These are phyloP conservation scores for Globisporangium heterothallicum DNA, from an alignment of 352 stramenopile genomes.

Conservation along the genomic window DNA sequence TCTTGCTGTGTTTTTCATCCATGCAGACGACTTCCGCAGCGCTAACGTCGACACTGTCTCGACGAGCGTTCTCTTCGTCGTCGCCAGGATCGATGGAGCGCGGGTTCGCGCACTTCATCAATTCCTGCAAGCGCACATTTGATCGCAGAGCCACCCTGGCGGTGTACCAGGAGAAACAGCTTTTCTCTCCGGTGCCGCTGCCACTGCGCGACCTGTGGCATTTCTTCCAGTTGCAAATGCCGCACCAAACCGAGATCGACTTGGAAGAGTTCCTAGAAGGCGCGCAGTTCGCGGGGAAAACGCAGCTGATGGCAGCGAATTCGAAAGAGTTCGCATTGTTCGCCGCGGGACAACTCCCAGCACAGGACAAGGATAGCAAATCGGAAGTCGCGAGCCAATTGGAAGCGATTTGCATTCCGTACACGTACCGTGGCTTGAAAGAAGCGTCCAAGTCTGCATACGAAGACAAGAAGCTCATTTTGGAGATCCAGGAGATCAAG, in stretches of 20 bases:
- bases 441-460: constrained; percentile 17
- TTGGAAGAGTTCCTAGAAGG: constrained; percentile 36
- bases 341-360: constrained; percentile 11
- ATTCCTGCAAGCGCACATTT: constrained; percentile 13
- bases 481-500: constrained; percentile 32
- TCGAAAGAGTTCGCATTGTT: constrained; percentile 30
- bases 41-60: not conserved
- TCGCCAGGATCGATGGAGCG: not conserved
- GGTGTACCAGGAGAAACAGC: constrained; percentile 21
- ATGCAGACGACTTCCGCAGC: not conserved
- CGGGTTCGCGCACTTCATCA: constrained; percentile 1
- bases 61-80: not conserved
- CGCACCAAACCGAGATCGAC: constrained; percentile 21
- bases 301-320: constrained; percentile 29
- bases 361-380: not conserved
- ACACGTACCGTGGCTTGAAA: constrained; percentile 21
- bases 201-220: constrained; percentile 20
- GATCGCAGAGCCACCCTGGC: constrained; percentile 14
- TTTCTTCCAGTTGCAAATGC: constrained; percentile 35
- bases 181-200: constrained; percentile 21
- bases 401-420: constrained; percentile 22
- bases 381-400: constrained; percentile 15
- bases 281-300: constrained; percentile 18
- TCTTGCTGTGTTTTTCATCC: too few relatives aligned
- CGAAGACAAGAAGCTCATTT: constrained; percentile 22